Base-by-base conservation (phyloP, 257 asterid genomes). In the Solanum chiquidenum region DNA sequence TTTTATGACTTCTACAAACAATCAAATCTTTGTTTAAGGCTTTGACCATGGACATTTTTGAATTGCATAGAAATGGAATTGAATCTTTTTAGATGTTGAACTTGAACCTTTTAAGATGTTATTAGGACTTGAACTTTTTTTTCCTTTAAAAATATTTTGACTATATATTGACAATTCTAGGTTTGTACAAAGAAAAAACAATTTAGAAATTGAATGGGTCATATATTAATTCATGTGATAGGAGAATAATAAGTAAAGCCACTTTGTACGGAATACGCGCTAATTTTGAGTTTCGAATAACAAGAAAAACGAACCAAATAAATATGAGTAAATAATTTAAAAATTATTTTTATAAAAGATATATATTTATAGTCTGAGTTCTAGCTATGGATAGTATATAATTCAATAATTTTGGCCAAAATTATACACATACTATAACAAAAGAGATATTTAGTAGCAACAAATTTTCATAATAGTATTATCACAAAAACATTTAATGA, bases 41-140 rank as follows among this genome's bases (percentile, higher is more conserved):
- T 83, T 44, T 88, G 92, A 88, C 79, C 79, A 46, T 90, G 87
- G 92, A 87, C 91, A 44, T 34, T 64, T 5, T 40, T 38, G 11
- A 25, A 84, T 1, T 82, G 44, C 58, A 75, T 80, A 62, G 27
- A 52, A 18, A 76, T 86, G 88, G 88, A 90, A 90, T 69, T 33
- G 27, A 71, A 71, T n/a, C 31, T 20, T 55, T 55, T 55, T 55
- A 55, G 72, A 1, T 64, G 31, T 74, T 35, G 83, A 46, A 7
- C 25, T 75, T 11, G 55, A 25, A n/a, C 83, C 83, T 76, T 76
- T 40, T 76, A 9, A 13, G 40, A 31, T 71, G 40, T 71, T 12
- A 71, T 9, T 60, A 8, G 7, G 69, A 60, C 29, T 60, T 23
- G 69, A 60, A 9, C 0, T 60, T 60, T 60, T 60, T 60, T 9